Evolutionary conservation across 306 rosid species (phyloP).

Genomic region (Glycine soja): DNA sequence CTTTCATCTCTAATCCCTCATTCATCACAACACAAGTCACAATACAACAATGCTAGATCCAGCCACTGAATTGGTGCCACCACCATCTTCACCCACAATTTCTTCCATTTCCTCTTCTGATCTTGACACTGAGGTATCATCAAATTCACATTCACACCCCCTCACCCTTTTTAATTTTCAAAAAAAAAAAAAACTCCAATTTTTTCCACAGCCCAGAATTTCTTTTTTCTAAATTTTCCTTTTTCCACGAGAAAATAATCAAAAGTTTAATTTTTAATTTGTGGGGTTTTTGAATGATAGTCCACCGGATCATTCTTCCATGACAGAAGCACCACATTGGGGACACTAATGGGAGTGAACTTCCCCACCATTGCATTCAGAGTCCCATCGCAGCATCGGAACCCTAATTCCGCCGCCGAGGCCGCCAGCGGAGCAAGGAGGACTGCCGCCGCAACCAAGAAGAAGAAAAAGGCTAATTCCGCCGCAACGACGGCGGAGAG

Average conservation of each 20-base stretch:
- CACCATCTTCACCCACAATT: slow-evolving; percentile 86
- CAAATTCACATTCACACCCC: background rate
- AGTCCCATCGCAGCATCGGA: slow-evolving; percentile 79
- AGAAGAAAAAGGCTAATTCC: slow-evolving; percentile 50
- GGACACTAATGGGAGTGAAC: slow-evolving; percentile 95
- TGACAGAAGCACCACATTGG: slow-evolving; percentile 92
- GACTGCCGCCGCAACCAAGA: slow-evolving; percentile 53
- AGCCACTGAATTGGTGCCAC: slow-evolving; percentile 74
- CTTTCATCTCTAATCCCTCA: background rate
- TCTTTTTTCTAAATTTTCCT: background rate
- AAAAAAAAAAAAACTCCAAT: background rate
- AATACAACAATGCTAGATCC: slow-evolving; percentile 77
- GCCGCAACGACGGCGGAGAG: slow-evolving; percentile 54
- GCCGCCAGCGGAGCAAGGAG: slow-evolving; percentile 41
- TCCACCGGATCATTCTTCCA: slow-evolving; percentile 98
- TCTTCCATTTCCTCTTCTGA: slow-evolving; percentile 97
- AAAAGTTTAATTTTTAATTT: background rate
- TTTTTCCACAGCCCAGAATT: slow-evolving; percentile 37
- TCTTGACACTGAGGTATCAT: slow-evolving; percentile 82
- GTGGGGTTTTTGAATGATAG: slow-evolving; percentile 51
- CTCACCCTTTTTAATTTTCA: background rate
- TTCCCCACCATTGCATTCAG: slow-evolving; percentile 87
- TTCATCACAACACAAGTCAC: background rate
- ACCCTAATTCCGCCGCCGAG: slow-evolving; percentile 45
- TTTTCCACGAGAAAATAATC: background rate